A percentile compares a stretch with the other conserved stretches of the same genome.
Evolutionary conservation across 163 green algal genomes (phyloP).

Genomic region (Chlorella variabilis): DNA sequence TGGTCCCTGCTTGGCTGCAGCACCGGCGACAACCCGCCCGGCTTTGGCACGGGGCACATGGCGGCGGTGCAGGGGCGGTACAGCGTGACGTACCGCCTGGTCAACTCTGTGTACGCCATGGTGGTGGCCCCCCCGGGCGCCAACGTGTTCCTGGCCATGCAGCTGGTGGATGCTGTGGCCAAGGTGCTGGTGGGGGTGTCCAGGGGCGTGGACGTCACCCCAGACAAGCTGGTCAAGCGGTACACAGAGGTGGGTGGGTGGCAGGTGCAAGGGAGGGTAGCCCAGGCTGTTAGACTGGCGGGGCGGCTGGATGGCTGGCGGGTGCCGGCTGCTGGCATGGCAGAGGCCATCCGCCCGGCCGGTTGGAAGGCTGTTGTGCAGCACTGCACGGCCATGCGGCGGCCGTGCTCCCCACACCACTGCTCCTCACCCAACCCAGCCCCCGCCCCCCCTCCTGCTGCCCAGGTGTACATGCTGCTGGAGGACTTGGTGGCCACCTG

Average conservation of each 20-base stretch:
- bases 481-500: constrained; percentile 42
- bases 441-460: neutral
- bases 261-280: too few relatives aligned
- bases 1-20: constrained; percentile 1
- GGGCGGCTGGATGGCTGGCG: too few relatives aligned
- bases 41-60: constrained; percentile 30
- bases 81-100: constrained; percentile 60
- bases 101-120: constrained; percentile 58
- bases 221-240: constrained; percentile 51
- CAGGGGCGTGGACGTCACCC: constrained; percentile 56
- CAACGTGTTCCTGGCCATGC: constrained; percentile 54
- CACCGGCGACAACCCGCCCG: constrained; percentile 37
- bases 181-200: constrained; percentile 44
- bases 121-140: constrained; percentile 41
- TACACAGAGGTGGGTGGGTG: constrained; percentile 56
- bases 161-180: constrained; percentile 47
- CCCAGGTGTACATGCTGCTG: constrained; percentile 38
- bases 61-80: constrained; percentile 28
- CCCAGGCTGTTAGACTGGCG: too few relatives aligned
- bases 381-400: too few relatives aligned
- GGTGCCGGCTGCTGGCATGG: too few relatives aligned
- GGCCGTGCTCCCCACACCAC: neutral
- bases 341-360: too few relatives aligned
- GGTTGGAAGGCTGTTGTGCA: too few relatives aligned
- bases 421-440: neutral